phyloP scores from a whole-genome alignment of 371 early-diverging fungal species.

The Mucor mucedo region DNA sequence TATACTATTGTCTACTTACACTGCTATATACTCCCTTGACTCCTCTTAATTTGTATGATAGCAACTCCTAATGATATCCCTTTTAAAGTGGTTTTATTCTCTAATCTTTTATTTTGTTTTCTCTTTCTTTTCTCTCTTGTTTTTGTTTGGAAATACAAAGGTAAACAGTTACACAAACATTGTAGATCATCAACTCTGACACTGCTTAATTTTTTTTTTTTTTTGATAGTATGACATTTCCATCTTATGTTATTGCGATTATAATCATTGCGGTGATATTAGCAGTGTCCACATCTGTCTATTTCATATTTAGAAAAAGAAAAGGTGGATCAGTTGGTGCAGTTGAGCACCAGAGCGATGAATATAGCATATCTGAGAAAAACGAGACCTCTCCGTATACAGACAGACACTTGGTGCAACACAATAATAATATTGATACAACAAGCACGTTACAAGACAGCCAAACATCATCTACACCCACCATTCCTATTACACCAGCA shows the following conservation, averaged over 20 bases:
- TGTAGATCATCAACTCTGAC: neutral
- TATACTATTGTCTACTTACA: constrained; percentile 3
- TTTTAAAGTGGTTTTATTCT: constrained; percentile 3
- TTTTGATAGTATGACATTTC: constrained; percentile 1
- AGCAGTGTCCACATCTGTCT: constrained; percentile 6
- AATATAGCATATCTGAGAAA: constrained; percentile 2
- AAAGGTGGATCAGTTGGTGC: constrained; percentile 18
- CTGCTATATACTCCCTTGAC: constrained; percentile 1
- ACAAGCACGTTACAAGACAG: neutral
- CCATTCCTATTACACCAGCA: constrained; percentile 2
- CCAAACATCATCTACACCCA: constrained; percentile 8
- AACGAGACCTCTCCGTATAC: constrained; percentile 4
- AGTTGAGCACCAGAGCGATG: constrained; percentile 14
- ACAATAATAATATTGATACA: constrained; percentile 4
- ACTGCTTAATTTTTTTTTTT: neutral
- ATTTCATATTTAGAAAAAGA: constrained; percentile 18
- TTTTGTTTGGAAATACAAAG: neutral
- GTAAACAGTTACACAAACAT: neutral
- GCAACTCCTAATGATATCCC: constrained; percentile 6
- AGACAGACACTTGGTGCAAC: constrained; percentile 8
- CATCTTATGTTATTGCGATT: constrained; percentile 32
- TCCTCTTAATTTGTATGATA: constrained; percentile 2
- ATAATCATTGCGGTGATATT: constrained; percentile 20
- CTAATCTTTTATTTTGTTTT: constrained; percentile 1
- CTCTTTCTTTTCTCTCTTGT: constrained; percentile 2